Evolutionary conservation across 768 basidiomycete species (phyloP).

Genomic region (Pleurotus tuoliensis): DNA sequence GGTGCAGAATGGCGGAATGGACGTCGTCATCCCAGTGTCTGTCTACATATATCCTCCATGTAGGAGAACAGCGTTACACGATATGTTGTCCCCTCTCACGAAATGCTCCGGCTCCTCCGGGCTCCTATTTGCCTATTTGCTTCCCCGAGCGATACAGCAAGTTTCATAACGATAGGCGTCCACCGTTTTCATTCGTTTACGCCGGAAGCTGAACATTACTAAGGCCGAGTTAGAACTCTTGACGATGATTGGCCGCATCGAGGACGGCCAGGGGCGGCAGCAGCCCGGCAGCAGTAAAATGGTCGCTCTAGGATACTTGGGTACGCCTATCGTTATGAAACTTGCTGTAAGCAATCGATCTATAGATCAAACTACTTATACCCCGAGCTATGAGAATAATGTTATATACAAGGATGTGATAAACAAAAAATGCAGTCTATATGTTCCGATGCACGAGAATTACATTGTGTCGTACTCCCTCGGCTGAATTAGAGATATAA

Average conservation of each 20-base stretch:
- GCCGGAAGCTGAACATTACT: too few species aligned
- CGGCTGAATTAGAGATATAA: slow-evolving; percentile 6
- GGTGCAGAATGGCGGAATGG: too few species aligned
- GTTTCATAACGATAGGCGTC: too few species aligned
- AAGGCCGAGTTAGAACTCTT: too few species aligned
- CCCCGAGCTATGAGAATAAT: not conserved
- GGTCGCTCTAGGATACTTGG: too few species aligned
- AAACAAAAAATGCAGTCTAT: slow-evolving; percentile 5
- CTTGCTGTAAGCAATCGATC: not conserved
- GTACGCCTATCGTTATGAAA: too few species aligned
- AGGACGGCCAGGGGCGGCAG: too few species aligned
- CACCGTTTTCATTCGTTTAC: too few species aligned
- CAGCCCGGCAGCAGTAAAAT: too few species aligned
- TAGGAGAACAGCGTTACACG: too few species aligned
- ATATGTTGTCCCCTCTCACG: not conserved
- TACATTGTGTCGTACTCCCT: slow-evolving; percentile 1
- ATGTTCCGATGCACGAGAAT: slow-evolving; percentile 7
- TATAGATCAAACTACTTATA: not conserved
- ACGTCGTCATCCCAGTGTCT: slow-evolving; percentile 14
- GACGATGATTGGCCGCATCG: too few species aligned
- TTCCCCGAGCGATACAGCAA: slow-evolving; percentile 5
- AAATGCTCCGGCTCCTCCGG: not conserved
- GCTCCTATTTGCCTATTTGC: slow-evolving; percentile 2
- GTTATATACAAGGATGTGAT: not conserved
- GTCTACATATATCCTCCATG: slow-evolving; percentile 6